phyloP scores from a whole-genome alignment of 331 rosid species.

The Malus hybrid region DNA sequence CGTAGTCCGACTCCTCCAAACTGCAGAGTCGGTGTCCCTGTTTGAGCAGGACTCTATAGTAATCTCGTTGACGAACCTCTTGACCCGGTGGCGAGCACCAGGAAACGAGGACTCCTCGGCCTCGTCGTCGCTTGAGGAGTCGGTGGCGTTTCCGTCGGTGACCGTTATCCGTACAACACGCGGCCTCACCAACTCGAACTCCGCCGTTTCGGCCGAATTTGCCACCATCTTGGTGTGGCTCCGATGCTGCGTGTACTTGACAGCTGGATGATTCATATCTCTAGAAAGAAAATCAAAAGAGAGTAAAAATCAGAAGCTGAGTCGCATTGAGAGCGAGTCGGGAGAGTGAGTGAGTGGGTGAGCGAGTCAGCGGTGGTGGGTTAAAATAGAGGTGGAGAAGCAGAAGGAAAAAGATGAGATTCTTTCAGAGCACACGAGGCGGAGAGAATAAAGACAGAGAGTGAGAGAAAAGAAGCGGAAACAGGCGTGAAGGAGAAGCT shows the following conservation, averaged over 20 bases:
- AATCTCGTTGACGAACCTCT: slow-evolving; percentile 65
- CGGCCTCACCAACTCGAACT: slow-evolving; percentile 14
- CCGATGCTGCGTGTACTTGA: slow-evolving; percentile 43
- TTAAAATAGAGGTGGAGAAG: slow-evolving; percentile 13
- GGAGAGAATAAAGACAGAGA: slow-evolving; percentile 30
- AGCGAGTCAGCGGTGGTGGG: not conserved
- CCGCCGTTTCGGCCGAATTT: not conserved
- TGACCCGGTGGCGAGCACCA: slow-evolving; percentile 31
- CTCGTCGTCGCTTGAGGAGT: slow-evolving; percentile 77
- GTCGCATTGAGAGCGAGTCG: slow-evolving; percentile 32
- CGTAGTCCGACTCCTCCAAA: slow-evolving; percentile 15
- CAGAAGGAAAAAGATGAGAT: slow-evolving; percentile 14
- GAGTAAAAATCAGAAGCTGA: not conserved
- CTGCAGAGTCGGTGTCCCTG: slow-evolving; percentile 7
- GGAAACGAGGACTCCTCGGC: not conserved
- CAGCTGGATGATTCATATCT: slow-evolving; percentile 23
- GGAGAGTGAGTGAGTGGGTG: not conserved
- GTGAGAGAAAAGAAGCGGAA: slow-evolving; percentile 16
- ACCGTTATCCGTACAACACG: slow-evolving; percentile 47
- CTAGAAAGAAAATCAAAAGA: not conserved
- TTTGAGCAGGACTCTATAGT: slow-evolving; percentile 32
- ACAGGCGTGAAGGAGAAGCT: slow-evolving; percentile 44
- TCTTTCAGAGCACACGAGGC: slow-evolving; percentile 29
- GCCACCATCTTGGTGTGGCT: slow-evolving; percentile 34
- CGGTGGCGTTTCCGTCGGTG: slow-evolving; percentile 73